Evolutionary conservation across 1,284 basidiomycete genomes (phyloP).

Genomic region (Heterobasidion irregulare): DNA sequence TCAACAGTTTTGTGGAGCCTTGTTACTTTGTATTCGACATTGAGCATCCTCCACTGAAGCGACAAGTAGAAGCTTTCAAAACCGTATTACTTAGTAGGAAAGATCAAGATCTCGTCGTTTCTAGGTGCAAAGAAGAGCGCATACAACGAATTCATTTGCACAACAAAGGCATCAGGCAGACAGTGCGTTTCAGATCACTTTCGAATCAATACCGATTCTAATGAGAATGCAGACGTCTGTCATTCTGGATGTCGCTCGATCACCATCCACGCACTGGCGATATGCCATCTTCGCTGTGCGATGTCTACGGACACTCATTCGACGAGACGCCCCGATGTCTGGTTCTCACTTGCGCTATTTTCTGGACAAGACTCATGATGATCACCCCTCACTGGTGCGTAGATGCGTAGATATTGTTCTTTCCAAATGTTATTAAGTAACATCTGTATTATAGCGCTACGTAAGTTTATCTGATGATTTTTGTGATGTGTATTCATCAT

Average conservation of each 20-base stretch:
- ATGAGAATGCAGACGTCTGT: conserved; percentile 24
- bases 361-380: conserved; percentile 45
- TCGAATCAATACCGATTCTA: background rate
- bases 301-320: conserved; percentile 65
- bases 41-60: conserved; percentile 31
- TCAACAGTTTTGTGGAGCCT: conserved; percentile 54
- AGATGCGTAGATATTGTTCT: background rate
- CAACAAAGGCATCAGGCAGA: conserved; percentile 7
- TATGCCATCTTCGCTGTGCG: conserved; percentile 73
- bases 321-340: conserved; percentile 64
- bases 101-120: conserved; percentile 30
- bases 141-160: conserved; percentile 29
- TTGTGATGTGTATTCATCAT: background rate
- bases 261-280: conserved; percentile 73
- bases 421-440: background rate
- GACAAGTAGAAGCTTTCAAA: conserved; percentile 29
- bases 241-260: conserved; percentile 46
- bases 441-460: conserved; percentile 39
- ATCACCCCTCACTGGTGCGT: conserved; percentile 58
- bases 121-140: conserved; percentile 36
- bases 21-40: conserved; percentile 46
- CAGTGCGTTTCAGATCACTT: conserved; percentile 3
- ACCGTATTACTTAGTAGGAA: conserved; percentile 22
- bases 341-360: conserved; percentile 47
- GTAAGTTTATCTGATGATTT: conserved; percentile 27